Evolutionary conservation across 1,284 basidiomycete species (phyloP).

Genomic region (Tetrapyrgos nigripes): DNA sequence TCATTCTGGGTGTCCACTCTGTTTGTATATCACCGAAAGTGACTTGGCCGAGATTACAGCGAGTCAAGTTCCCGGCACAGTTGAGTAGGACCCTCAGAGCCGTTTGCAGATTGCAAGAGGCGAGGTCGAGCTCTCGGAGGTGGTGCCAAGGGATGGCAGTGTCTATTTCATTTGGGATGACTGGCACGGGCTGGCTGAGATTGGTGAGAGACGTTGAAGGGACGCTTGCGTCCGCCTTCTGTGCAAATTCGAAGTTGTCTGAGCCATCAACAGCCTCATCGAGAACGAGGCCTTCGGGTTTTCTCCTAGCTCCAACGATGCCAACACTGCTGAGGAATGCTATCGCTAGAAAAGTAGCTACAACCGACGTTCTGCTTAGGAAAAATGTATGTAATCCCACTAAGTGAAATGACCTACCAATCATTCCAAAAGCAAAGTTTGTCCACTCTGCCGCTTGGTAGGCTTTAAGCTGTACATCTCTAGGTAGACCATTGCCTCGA

Average conservation of each 20-base stretch:
- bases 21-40: not conserved
- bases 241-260: not conserved
- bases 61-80: not conserved
- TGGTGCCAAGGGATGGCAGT: not conserved
- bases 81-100: not conserved
- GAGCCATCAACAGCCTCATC: not conserved
- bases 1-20: not conserved
- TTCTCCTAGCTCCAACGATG: not conserved
- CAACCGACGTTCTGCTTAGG: not conserved
- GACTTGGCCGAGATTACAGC: not conserved
- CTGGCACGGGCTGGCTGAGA: not conserved
- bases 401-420: constrained; percentile 50
- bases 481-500: constrained; percentile 39
- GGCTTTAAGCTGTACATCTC: constrained; percentile 46
- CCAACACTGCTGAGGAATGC: not conserved
- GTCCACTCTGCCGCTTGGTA: constrained; percentile 74
- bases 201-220: too few species aligned
- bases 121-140: not conserved
- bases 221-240: not conserved
- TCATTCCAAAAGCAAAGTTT: constrained; percentile 61
- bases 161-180: not conserved
- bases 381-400: not conserved
- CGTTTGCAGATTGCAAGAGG: not conserved
- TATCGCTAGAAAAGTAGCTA: not conserved
- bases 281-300: too few species aligned